Percentiles rank a stretch among this genome's conserved stretches.
Conservation (phyloP, 225 moss, liverwort and hornwort genomes). For the Pseudisothecium myosuroides region DNA sequence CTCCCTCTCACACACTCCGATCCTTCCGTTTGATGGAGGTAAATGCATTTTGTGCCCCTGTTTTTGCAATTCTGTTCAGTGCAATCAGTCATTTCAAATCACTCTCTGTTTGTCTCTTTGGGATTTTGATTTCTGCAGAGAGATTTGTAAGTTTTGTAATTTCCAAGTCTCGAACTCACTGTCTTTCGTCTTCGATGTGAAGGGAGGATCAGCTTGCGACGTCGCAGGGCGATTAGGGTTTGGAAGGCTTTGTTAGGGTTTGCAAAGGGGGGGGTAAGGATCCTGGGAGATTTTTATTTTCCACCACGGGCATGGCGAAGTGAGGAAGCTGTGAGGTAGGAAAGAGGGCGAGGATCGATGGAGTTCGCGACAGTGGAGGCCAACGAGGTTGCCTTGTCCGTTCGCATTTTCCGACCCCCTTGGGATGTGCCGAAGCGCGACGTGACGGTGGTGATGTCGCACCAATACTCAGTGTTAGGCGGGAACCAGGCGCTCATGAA, state of each 20-base stretch:
- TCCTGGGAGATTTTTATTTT: neutral
- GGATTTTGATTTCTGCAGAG: neutral
- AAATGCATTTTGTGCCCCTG: neutral
- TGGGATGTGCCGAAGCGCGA: slow-evolving; percentile 24
- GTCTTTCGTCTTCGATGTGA: neutral
- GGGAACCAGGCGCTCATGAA: slow-evolving; percentile 83
- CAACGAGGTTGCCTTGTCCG: slow-evolving; percentile 70
- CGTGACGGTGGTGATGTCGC: slow-evolving; percentile 61
- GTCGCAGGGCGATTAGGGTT: neutral
- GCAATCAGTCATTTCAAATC: neutral
- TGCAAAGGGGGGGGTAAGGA: neutral
- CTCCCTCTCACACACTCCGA: neutral
- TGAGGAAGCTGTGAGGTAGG: neutral
- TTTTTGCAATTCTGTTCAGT: neutral
- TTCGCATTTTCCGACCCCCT: slow-evolving; percentile 56
- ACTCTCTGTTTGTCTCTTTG: neutral
- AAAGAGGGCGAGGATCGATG: slow-evolving; percentile 10
- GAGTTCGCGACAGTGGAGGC: slow-evolving; percentile 83
- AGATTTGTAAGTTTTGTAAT: neutral
- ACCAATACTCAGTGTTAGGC: slow-evolving; percentile 87
- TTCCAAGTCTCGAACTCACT: neutral
- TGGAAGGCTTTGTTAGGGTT: neutral
- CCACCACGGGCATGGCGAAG: neutral
- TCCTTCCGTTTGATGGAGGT: neutral
- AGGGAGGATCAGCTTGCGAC: neutral